These are phyloP conservation scores for Mucor velutinosus DNA, from an alignment of 371 early-diverging fungal species.

Conservation along the genomic window DNA sequence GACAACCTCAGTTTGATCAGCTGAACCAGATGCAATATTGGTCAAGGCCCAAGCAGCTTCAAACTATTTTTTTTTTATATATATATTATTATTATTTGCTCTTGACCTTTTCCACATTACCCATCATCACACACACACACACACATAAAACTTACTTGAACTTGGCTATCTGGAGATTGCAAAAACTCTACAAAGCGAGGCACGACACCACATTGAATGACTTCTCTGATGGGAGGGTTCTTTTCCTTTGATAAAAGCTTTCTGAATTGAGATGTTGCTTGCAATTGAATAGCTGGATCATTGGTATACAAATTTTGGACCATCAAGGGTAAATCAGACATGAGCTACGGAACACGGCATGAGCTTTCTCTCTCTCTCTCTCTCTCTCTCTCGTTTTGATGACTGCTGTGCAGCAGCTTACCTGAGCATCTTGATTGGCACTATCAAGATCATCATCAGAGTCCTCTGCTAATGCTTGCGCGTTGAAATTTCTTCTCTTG, in stretches of 20 bases:
- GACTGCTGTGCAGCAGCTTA: constrained; percentile 21
- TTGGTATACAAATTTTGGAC: constrained; percentile 75
- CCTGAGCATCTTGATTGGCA: constrained; percentile 50
- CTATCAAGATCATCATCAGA: constrained; percentile 81
- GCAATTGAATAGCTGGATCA: constrained; percentile 75
- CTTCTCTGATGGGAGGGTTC: constrained; percentile 98
- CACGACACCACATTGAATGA: constrained; percentile 94
- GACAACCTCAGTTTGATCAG: constrained; percentile 93
- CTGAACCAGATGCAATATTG: constrained; percentile 99
- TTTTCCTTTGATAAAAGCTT: constrained; percentile 95
- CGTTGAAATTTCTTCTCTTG: constrained; percentile 87
- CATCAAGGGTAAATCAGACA: constrained; percentile 70
- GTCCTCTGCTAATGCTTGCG: constrained; percentile 63
- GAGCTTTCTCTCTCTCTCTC: neutral
- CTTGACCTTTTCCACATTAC: neutral
- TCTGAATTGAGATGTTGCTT: constrained; percentile 91
- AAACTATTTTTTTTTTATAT: no score
- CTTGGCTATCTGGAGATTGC: constrained; percentile 66
- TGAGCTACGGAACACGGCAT: constrained; percentile 28
- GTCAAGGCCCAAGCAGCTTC: constrained; percentile 99
- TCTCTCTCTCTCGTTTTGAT: neutral
- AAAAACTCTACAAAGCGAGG: constrained; percentile 97
- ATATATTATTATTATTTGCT: neutral
- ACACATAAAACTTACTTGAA: constrained; percentile 75
- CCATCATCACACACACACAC: no score